These are phyloP conservation scores for Prunus fruticosa DNA, from an alignment of 306 rosid species.

Conservation along the genomic window DNA sequence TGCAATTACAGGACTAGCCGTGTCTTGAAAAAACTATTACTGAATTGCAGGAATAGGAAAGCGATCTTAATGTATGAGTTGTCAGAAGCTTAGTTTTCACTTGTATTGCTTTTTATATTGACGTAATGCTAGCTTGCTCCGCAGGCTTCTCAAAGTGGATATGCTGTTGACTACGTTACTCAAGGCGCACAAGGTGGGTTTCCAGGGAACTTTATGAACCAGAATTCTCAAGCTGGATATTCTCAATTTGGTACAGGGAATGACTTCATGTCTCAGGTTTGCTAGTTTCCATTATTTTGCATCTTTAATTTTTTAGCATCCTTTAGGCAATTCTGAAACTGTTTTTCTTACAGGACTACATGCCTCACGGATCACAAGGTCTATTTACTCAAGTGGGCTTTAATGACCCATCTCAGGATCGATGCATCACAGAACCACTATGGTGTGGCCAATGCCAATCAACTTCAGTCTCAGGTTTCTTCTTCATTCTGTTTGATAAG, in stretches of 20 bases:
- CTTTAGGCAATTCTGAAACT: conserved; percentile 1
- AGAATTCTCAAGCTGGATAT: conserved; percentile 92
- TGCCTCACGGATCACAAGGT: conserved; percentile 93
- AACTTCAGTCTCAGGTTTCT: conserved; percentile 95
- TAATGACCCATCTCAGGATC: conserved; percentile 87
- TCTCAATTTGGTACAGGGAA: conserved; percentile 94
- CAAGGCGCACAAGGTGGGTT: conserved; percentile 97
- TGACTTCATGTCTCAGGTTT: conserved; percentile 98
- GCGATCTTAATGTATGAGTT: not conserved
- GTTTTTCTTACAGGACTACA: conserved; percentile 66
- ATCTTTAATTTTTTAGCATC: not conserved
- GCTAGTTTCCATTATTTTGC: not conserved
- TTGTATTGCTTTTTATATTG: not conserved
- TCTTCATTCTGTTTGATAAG: conserved; percentile 6
- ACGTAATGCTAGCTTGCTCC: conserved; percentile 7
- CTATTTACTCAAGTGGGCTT: conserved; percentile 91
- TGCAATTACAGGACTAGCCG: not conserved
- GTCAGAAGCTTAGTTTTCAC: not conserved
- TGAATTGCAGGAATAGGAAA: not conserved
- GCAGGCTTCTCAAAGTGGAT: conserved; percentile 97
- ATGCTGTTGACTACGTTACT: conserved; percentile 83
- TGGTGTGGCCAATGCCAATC: conserved; percentile 68
- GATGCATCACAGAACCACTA: conserved; percentile 82
- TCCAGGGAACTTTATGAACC: conserved; percentile 89
- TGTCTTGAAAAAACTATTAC: too few species aligned